Conservation (phyloP, 192 early-diverging fungal species). For the Dissophora ornata region DNA sequence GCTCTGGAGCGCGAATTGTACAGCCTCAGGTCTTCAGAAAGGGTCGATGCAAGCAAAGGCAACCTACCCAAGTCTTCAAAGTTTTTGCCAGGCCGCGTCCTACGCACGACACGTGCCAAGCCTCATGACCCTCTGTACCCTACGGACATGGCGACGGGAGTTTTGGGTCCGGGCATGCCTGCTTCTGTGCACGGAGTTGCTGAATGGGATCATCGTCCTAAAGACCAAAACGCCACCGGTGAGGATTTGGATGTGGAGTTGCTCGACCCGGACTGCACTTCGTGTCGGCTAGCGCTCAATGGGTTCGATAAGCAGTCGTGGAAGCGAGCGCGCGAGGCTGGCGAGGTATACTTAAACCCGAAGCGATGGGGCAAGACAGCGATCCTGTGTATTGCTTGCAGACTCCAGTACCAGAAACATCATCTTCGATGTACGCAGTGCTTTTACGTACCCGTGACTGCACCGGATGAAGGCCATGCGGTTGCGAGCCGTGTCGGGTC, state of each 20-base stretch:
- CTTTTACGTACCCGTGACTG: slow-evolving; percentile 30
- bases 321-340: slow-evolving; percentile 14
- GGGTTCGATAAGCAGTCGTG: slow-evolving; percentile 4
- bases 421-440: slow-evolving; percentile 33
- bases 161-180: not conserved
- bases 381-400: slow-evolving; percentile 20
- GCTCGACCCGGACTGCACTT: slow-evolving; percentile 24
- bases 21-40: not conserved
- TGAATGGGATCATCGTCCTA: not conserved
- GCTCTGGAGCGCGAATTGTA: slow-evolving; percentile 8
- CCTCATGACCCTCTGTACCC: not conserved
- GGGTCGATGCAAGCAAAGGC: not conserved
- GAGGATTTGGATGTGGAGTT: not conserved
- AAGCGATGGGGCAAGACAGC: slow-evolving; percentile 29
- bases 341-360: slow-evolving; percentile 27
- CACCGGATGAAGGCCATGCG: not conserved
- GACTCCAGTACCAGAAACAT: slow-evolving; percentile 23
- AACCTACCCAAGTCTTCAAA: slow-evolving; percentile 29
- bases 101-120: slow-evolving; percentile 15
- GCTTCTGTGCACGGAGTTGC: no score
- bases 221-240: no score
- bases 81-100: slow-evolving; percentile 15
- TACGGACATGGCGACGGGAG: not conserved
- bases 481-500: no score
- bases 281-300: slow-evolving; percentile 17